These are phyloP conservation scores for Suillus paluster DNA, from an alignment of 768 basidiomycete species.

Conservation along the genomic window DNA sequence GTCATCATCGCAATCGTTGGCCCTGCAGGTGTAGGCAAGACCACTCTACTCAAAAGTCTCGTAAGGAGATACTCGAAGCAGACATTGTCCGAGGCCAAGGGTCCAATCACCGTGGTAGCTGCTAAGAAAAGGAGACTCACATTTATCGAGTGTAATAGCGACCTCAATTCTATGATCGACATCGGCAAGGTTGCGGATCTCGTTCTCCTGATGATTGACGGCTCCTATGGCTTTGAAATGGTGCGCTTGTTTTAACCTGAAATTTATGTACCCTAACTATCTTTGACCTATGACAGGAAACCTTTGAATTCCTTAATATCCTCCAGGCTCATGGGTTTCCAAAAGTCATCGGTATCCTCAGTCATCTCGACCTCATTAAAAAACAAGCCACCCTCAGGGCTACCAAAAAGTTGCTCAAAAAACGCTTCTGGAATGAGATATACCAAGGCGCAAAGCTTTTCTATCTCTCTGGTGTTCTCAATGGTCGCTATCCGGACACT, in stretches of 20 bases:
- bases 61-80: conserved; percentile 94
- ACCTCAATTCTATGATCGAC: conserved; percentile 98
- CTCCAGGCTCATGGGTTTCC: conserved; percentile 98
- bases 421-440: conserved; percentile 99
- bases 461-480: conserved; percentile 95
- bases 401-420: conserved; percentile 94
- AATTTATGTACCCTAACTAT: not conserved
- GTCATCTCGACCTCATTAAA: conserved; percentile 97
- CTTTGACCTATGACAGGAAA: conserved; percentile 64
- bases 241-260: conserved; percentile 47
- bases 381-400: conserved; percentile 82
- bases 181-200: conserved; percentile 96
- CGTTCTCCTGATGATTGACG: conserved; percentile 96
- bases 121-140: conserved; percentile 95
- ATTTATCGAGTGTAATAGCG: conserved; percentile 96
- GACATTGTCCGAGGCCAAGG: conserved; percentile 84
- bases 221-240: conserved; percentile 99
- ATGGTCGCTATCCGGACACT: conserved; percentile 95
- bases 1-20: conserved; percentile 95
- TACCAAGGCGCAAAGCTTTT: conserved; percentile 99
- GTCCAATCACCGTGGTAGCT: conserved; percentile 92
- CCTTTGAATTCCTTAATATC: conserved; percentile 97
- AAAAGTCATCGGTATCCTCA: conserved; percentile 95
- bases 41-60: conserved; percentile 89
- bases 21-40: conserved; percentile 96